A percentile compares a stretch with the other conserved stretches of the same genome.
These are phyloP conservation scores for Paratrypanosoma confusum DNA, from an alignment of 208 protist genomes.

Conservation along the genomic window DNA sequence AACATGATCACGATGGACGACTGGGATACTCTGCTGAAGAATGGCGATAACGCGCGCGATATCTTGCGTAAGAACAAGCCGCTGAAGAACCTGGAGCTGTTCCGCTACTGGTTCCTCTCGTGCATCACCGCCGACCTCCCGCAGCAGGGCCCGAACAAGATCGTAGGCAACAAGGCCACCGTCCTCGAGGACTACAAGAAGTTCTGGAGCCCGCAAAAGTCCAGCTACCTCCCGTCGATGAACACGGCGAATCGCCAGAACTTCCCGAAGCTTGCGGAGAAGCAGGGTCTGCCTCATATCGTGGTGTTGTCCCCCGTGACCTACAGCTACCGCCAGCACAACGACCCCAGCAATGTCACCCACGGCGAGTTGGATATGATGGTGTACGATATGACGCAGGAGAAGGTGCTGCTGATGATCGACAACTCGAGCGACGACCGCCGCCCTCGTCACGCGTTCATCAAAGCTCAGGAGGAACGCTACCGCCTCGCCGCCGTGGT, in stretches of 20 bases:
- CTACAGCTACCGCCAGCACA: conserved; percentile 78
- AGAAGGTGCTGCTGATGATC: conserved; percentile 79
- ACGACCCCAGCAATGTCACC: conserved; percentile 56
- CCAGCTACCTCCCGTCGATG: conserved; percentile 56
- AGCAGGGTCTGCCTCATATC: conserved; percentile 52
- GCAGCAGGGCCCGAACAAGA: conserved; percentile 75
- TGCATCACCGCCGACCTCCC: conserved; percentile 70
- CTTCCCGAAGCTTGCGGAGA: conserved; percentile 53
- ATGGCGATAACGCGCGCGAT: conserved; percentile 23
- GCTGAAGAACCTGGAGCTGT: conserved; percentile 60
- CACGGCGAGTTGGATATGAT: conserved; percentile 59
- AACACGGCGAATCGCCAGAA: conserved; percentile 39
- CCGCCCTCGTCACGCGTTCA: conserved; percentile 47
- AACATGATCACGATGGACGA: conserved; percentile 47
- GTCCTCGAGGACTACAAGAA: conserved; percentile 66
- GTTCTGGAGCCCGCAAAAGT: conserved; percentile 63
- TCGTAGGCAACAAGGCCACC: conserved; percentile 60
- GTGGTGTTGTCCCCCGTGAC: conserved; percentile 53
- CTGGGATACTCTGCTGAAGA: conserved; percentile 42
- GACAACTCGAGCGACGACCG: conserved; percentile 54
- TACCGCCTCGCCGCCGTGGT: conserved; percentile 76
- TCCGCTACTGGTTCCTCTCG: conserved; percentile 78
- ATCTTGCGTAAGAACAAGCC: conserved; percentile 37
- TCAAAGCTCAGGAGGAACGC: conserved; percentile 71
- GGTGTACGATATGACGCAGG: conserved; percentile 77